A percentile compares a stretch with the other conserved stretches of the same genome.
These are phyloP conservation scores for Sclerotinia trifoliorum DNA, from an alignment of 2,329 filamentous ascomycete genomes.

Conservation along the genomic window DNA sequence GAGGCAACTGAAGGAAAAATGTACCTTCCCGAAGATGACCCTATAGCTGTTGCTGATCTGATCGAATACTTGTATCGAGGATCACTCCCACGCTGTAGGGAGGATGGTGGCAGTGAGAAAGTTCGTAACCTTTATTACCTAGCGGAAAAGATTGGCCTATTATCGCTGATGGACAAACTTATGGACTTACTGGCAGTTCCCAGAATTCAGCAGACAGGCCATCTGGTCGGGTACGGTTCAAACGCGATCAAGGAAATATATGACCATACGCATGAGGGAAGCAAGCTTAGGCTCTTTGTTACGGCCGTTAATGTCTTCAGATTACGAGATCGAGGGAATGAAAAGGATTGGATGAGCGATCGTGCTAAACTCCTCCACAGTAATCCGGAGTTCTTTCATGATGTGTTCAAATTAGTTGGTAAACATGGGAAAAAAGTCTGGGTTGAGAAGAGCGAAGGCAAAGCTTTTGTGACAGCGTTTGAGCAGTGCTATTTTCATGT, in stretches of 20 bases:
- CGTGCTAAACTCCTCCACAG: no score
- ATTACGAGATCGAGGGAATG: not conserved
- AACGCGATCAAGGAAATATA: not conserved
- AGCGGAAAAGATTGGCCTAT: slow-evolving; percentile 20
- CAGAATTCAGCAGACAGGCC: not conserved
- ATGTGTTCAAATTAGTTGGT: no score
- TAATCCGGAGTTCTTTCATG: no score
- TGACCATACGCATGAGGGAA: not conserved
- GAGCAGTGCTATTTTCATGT: not conserved
- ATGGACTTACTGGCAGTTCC: not conserved
- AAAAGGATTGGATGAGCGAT: no score
- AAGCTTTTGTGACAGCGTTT: not conserved
- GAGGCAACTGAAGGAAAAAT: slow-evolving; percentile 7
- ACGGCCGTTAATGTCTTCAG: not conserved
- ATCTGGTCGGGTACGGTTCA: no score
- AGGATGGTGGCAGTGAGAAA: not conserved
- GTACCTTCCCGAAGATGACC: slow-evolving; percentile 23
- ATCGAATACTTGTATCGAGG: slow-evolving; percentile 16
- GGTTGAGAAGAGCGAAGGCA: not conserved
- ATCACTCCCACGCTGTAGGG: not conserved
- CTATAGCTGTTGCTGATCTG: not conserved
- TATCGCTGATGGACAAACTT: not conserved
- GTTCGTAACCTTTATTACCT: slow-evolving; percentile 5
- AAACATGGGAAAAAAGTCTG: no score
- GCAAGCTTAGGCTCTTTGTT: not conserved